Conservation (phyloP, 257 asterid species). For the Penstemon newberryi region DNA sequence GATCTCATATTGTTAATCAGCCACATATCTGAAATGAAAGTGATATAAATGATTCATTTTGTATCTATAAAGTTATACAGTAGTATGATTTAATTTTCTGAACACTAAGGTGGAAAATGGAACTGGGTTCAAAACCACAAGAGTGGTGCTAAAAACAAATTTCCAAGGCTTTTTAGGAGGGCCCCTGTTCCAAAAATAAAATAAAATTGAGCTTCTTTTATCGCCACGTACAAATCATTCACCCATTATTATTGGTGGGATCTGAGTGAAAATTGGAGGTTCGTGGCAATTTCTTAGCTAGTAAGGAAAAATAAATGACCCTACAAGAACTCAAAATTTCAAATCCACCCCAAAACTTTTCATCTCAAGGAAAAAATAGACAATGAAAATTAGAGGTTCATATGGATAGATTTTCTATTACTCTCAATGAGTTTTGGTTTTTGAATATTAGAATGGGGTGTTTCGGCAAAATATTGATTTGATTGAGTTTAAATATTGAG, state of each 20-base stretch:
- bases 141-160: constrained; percentile 26
- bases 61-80: no score
- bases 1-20: no score
- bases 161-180: constrained; percentile 24
- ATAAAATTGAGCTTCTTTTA: constrained; percentile 12
- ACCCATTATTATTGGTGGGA: constrained; percentile 27
- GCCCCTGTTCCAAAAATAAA: constrained; percentile 28
- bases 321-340: constrained; percentile 5
- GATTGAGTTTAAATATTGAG: background rate
- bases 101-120: constrained; percentile 8
- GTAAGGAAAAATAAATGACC: constrained; percentile 46
- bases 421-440: no score
- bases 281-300: constrained; percentile 55
- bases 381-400: background rate
- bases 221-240: constrained; percentile 34
- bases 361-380: background rate
- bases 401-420: no score
- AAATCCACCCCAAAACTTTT: background rate
- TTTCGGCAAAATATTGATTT: background rate
- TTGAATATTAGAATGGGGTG: background rate
- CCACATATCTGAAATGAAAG: no score
- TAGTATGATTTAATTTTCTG: no score
- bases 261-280: background rate
- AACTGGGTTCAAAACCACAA: constrained; percentile 19
- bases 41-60: no score